A percentile compares a stretch with the other conserved stretches of the same genome.
These are phyloP conservation scores for Microbotryum intermedium DNA, from an alignment of 1,284 basidiomycete genomes.

Conservation along the genomic window DNA sequence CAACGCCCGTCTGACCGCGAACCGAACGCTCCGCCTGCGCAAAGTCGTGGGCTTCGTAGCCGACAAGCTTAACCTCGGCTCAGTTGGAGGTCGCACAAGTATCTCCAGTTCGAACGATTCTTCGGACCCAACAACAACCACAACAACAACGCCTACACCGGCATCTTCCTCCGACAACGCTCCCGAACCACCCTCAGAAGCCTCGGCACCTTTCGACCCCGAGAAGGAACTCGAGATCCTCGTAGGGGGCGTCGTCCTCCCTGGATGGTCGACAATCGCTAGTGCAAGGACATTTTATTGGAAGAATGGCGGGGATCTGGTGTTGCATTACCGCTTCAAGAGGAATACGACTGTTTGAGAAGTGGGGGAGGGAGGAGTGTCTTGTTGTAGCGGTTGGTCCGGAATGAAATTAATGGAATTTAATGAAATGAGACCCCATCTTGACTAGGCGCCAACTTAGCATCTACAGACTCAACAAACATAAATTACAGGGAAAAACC, in stretches of 20 bases:
- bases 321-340: conserved; percentile 61
- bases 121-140: conserved; percentile 7
- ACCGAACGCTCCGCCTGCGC: conserved; percentile 68
- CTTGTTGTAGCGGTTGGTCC: no score
- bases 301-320: conserved; percentile 64
- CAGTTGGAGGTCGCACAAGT: conserved; percentile 22
- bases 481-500: no score
- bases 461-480: no score
- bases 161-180: not conserved
- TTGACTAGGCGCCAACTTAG: no score
- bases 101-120: not conserved
- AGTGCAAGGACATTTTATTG: conserved; percentile 82
- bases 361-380: no score
- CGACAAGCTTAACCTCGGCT: conserved; percentile 65
- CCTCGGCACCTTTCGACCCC: conserved; percentile 38
- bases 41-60: conserved; percentile 79
- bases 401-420: no score
- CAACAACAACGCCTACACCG: conserved; percentile 9
- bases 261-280: conserved; percentile 77
- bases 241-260: conserved; percentile 70
- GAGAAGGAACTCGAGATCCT: conserved; percentile 80
- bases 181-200: conserved; percentile 7
- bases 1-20: conserved; percentile 80
- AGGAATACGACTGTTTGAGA: not conserved
- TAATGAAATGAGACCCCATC: no score